Conservation (phyloP, 257 asterid genomes). For the Solanum corneliomulleri region DNA sequence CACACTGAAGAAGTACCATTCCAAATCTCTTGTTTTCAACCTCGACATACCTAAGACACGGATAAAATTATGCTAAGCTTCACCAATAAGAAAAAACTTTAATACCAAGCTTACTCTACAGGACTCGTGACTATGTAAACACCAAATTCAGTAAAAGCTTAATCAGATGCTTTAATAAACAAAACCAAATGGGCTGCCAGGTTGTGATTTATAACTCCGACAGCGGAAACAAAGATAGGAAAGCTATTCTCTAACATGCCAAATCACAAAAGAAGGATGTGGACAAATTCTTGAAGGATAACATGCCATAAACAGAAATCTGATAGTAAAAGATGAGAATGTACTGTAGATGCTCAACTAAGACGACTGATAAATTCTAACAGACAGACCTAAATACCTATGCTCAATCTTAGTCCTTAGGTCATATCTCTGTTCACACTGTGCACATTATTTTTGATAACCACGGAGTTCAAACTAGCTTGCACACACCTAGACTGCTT, state of each 20-base stretch:
- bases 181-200: not conserved
- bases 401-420: not conserved
- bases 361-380: not conserved
- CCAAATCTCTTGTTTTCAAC: slow-evolving; percentile 64
- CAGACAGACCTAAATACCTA: not conserved
- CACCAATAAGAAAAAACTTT: not conserved
- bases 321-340: not conserved
- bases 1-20: slow-evolving; percentile 83
- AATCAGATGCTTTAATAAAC: not conserved
- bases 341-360: not conserved
- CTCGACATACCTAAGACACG: slow-evolving; percentile 38
- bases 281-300: not conserved
- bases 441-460: not conserved
- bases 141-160: not conserved
- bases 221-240: not conserved
- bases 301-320: not conserved
- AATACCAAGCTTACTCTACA: not conserved
- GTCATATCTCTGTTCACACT: not conserved
- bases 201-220: not conserved
- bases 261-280: not conserved
- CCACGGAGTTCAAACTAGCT: not conserved
- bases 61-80: not conserved
- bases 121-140: not conserved
- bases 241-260: not conserved
- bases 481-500: not conserved